Evolutionary conservation across 805 yeast genomes (phyloP), one percentile per base, ranked within the genome.

Genomic region (Millerozyma acaciae): DNA sequence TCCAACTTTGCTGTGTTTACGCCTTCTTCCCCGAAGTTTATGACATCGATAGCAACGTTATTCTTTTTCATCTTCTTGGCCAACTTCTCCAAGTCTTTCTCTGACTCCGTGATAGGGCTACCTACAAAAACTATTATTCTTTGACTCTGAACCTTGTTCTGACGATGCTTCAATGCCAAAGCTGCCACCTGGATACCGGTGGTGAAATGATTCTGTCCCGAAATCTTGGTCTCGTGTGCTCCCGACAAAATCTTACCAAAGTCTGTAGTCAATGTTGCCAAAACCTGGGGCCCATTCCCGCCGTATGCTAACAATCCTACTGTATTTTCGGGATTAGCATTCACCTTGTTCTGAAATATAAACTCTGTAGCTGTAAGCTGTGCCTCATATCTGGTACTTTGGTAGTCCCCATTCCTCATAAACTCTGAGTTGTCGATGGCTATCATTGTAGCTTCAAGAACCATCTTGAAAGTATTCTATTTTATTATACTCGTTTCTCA

Each of bases 341-440:
- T 80, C 42, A 86, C 77, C 62, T 93, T 90, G 43, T 84, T 78
- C 43, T 83, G 82, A 67, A 93, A 94, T 28, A 93, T 78, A 47
- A 80, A 69, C 47, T 87, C 93, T 18, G 89, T 88, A 7, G 96
- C 80, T 42, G 93, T 95, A 40, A 84, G 68, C 61, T 93, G 96
- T 2, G 97, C 96, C 43, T 84, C 94, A 55, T 80, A 89, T 51
- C 98, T 74, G 10, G 89, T 80, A 12, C 94, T 78, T 22, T 84
- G 73, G 52, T 81, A 93, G 59, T 93, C 98, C 20, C 97, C 98
- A 56, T 93, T 93, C 51, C 98, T 75, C 77, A 89, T 84, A 60
- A 73, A 90, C 65, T 93, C 98, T 33, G 96, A 87, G 70, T 88
- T 90, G 69, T 93, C 99, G 53, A 93, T 75, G 52, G 88, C 86